Conservation (phyloP, 306 rosid genomes). For the Luffa aegyptiaca region DNA sequence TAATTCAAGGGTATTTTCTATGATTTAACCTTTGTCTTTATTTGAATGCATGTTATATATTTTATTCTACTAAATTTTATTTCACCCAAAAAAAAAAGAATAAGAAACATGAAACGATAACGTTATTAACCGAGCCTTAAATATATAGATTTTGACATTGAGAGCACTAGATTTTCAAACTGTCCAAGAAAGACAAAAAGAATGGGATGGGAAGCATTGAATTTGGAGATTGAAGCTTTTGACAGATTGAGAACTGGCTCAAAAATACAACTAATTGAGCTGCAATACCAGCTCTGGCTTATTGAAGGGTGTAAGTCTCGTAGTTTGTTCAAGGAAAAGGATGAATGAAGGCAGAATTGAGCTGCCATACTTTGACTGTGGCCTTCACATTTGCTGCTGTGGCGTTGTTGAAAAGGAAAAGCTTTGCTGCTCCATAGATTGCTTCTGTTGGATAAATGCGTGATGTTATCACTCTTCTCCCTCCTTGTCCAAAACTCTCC, state of each 20-base stretch:
- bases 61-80: no score
- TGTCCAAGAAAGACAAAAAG: background rate
- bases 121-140: background rate
- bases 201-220: background rate
- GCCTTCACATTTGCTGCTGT: slow-evolving; percentile 53
- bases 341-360: slow-evolving; percentile 67
- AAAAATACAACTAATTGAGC: background rate
- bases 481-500: slow-evolving; percentile 81
- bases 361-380: slow-evolving; percentile 52
- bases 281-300: background rate
- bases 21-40: no score
- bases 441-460: slow-evolving; percentile 82
- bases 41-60: no score
- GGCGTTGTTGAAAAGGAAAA: slow-evolving; percentile 76
- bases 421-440: slow-evolving; percentile 65
- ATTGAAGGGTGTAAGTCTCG: background rate
- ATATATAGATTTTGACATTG: background rate
- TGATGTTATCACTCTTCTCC: slow-evolving; percentile 63
- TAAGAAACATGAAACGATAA: no score
- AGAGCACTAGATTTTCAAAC: background rate
- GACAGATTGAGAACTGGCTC: background rate
- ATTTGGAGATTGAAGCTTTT: background rate
- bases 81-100: no score
- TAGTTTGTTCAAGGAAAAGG: slow-evolving; percentile 39
- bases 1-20: no score